Conservation (phyloP, 2,329 filamentous ascomycete species). For the Venturia aucupariae region DNA sequence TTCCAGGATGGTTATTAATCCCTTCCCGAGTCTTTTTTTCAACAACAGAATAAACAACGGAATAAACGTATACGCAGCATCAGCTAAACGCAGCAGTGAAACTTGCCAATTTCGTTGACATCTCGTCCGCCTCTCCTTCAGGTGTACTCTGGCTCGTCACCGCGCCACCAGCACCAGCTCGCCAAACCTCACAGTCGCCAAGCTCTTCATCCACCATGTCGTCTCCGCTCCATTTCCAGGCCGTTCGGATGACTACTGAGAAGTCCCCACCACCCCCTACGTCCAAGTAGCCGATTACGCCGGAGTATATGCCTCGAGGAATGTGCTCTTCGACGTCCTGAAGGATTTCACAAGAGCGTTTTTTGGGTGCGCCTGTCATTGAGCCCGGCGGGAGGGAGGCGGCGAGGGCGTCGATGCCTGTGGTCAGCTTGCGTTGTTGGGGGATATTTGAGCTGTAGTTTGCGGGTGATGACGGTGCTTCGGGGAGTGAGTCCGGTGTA, state of each 20-base stretch:
- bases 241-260: slow-evolving; percentile 80
- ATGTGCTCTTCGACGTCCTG: slow-evolving; percentile 53
- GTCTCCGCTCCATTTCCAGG: slow-evolving; percentile 57
- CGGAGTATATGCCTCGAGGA: slow-evolving; percentile 72
- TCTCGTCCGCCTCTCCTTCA: slow-evolving; percentile 80
- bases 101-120: slow-evolving; percentile 43
- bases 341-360: slow-evolving; percentile 79
- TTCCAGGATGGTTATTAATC: too few relatives aligned
- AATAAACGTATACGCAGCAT: not conserved
- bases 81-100: slow-evolving; percentile 16
- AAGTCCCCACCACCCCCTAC: slow-evolving; percentile 79
- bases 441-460: not conserved
- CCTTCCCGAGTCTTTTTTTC: too few relatives aligned
- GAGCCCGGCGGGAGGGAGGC: slow-evolving; percentile 69
- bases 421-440: slow-evolving; percentile 26
- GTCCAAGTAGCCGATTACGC: slow-evolving; percentile 84
- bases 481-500: not conserved
- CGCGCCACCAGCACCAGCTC: slow-evolving; percentile 80
- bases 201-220: slow-evolving; percentile 36
- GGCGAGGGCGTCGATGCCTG: slow-evolving; percentile 64
- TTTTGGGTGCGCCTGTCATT: slow-evolving; percentile 96
- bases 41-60: too few relatives aligned
- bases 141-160: slow-evolving; percentile 77
- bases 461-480: not conserved
- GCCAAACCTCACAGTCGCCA: slow-evolving; percentile 47